Evolutionary conservation across 257 asterid genomes (phyloP).

Genomic region (Henckelia pumila): DNA sequence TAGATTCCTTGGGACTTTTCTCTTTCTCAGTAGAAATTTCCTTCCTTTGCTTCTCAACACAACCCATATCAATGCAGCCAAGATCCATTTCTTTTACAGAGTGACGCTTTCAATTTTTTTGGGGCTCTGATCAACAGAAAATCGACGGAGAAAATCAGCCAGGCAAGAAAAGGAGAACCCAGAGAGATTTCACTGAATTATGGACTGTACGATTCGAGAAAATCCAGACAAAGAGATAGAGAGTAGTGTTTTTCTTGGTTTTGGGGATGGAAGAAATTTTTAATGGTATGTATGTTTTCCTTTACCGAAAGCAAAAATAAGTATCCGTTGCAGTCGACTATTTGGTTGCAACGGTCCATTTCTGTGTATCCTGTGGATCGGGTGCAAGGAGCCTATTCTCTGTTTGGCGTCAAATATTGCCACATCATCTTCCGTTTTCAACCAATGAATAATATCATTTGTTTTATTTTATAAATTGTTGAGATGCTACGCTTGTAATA

Average conservation of each 20-base stretch:
- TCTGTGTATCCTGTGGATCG: conserved; percentile 25
- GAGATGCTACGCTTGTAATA: too few relatives aligned
- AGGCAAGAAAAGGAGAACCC: conserved; percentile 8
- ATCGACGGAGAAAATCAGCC: conserved; percentile 10
- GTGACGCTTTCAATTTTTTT: conserved; percentile 13
- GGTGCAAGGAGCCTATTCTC: conserved; percentile 26
- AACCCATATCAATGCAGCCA: conserved; percentile 85
- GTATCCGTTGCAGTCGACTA: conserved; percentile 62
- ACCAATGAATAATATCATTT: too few relatives aligned
- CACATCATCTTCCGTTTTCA: too few relatives aligned
- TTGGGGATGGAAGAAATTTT: conserved; percentile 21
- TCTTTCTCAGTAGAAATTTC: conserved; percentile 37
- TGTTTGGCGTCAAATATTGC: background rate
- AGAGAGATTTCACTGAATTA: conserved; percentile 7
- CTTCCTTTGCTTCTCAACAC: conserved; percentile 49
- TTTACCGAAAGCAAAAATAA: too few relatives aligned
- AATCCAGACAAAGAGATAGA: conserved; percentile 1
- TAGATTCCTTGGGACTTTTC: conserved; percentile 43
- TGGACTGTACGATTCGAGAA: conserved; percentile 2
- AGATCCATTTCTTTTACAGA: conserved; percentile 57
- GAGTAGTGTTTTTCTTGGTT: conserved; percentile 20
- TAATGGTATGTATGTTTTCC: conserved; percentile 3
- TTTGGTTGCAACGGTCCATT: conserved; percentile 50
- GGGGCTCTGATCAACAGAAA: background rate
- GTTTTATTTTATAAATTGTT: too few relatives aligned